Evolutionary conservation across 257 asterid species (phyloP).

Genomic region (Pogostemon cablin): DNA sequence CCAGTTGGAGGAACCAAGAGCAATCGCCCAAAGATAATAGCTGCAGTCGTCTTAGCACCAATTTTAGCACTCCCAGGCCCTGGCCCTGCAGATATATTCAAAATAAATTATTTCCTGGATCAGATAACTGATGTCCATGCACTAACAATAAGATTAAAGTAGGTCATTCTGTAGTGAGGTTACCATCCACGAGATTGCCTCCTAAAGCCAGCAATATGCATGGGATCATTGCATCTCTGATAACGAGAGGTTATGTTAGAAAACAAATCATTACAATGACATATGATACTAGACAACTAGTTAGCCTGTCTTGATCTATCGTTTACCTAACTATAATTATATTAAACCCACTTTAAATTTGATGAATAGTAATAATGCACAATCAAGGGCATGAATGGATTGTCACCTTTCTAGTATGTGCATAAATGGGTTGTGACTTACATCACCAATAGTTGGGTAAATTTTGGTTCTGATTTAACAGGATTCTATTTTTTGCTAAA

Average conservation of each 20-base stretch:
- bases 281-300: conserved; percentile 8
- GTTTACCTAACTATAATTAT: background rate
- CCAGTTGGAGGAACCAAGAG: conserved; percentile 89
- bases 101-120: conserved; percentile 19
- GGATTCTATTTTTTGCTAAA: conserved; percentile 18
- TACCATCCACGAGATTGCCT: conserved; percentile 96
- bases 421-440: too few species aligned
- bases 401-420: too few species aligned
- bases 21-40: conserved; percentile 77
- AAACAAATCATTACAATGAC: background rate
- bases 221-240: conserved; percentile 98
- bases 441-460: background rate
- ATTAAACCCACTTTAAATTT: background rate
- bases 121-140: conserved; percentile 1
- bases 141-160: conserved; percentile 12
- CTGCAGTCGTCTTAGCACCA: conserved; percentile 84
- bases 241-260: conserved; percentile 30
- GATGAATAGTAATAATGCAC: background rate
- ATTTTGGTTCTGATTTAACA: background rate
- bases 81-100: conserved; percentile 64
- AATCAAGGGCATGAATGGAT: background rate
- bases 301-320: background rate
- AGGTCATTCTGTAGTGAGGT: conserved; percentile 28
- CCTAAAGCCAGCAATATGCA: conserved; percentile 97
- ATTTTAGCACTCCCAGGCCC: conserved; percentile 92